A percentile compares a stretch with the other conserved stretches of the same genome.
Evolutionary conservation across 352 stramenopile genomes (phyloP).

Genomic region (Pythium diclinum): DNA sequence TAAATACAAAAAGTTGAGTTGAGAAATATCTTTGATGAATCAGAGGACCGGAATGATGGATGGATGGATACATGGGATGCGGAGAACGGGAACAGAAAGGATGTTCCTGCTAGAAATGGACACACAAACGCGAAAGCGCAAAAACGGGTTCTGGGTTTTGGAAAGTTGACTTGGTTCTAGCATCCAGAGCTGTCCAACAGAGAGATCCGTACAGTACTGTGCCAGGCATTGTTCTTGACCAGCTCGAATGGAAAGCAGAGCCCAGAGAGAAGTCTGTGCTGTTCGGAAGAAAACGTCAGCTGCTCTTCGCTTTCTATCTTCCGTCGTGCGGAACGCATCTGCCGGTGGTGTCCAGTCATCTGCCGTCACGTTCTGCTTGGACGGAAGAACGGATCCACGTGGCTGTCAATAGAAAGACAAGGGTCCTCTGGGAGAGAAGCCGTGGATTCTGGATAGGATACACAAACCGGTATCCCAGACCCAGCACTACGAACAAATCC

Average conservation of each 20-base stretch:
- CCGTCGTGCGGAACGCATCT: neutral
- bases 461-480: neutral
- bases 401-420: neutral
- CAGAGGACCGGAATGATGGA: neutral
- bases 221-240: too few relatives aligned
- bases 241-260: too few relatives aligned
- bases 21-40: neutral
- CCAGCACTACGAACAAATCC: neutral
- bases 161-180: neutral
- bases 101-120: neutral
- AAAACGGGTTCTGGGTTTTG: neutral
- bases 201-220: neutral
- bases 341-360: neutral
- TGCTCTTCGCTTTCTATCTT: neutral
- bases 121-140: neutral
- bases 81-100: neutral
- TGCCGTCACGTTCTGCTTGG: neutral
- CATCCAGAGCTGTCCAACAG: neutral
- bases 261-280: neutral
- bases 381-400: neutral
- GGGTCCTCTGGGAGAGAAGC: neutral
- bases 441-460: neutral
- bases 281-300: neutral
- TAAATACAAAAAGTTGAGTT: conserved; percentile 6
- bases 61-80: neutral